These are phyloP conservation scores for Breynia disticha DNA, from an alignment of 441 rosid species.

Conservation along the genomic window DNA sequence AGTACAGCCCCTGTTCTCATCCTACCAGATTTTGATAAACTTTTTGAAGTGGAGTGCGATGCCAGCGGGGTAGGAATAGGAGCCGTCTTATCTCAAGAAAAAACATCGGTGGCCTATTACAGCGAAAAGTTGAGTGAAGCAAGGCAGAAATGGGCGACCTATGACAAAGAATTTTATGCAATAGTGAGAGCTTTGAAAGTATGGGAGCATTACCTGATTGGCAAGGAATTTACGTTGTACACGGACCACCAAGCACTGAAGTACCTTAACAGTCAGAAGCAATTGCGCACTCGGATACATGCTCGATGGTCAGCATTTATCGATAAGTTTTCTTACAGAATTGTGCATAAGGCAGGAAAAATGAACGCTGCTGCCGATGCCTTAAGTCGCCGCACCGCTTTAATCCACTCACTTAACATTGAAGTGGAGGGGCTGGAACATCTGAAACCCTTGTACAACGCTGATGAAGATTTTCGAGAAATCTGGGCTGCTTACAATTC, in stretches of 20 bases:
- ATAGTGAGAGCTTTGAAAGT: neutral
- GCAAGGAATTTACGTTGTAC: too few species aligned
- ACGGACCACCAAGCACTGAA: neutral
- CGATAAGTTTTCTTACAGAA: neutral
- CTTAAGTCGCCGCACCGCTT: neutral
- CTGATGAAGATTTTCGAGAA: neutral
- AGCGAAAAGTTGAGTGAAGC: slow-evolving; percentile 2
- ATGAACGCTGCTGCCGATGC: neutral
- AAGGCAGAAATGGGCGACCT: too few species aligned
- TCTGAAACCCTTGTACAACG: neutral
- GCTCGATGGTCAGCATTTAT: neutral
- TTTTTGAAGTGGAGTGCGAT: slow-evolving; percentile 1
- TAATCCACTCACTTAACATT: neutral
- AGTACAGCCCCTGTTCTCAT: neutral
- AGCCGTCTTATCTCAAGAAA: neutral
- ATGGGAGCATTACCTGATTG: too few species aligned
- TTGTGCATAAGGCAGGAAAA: neutral
- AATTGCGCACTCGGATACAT: neutral
- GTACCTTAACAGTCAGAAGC: neutral
- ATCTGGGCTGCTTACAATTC: neutral
- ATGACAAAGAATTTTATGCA: slow-evolving; percentile 5
- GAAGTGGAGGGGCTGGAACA: neutral
- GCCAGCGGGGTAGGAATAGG: neutral
- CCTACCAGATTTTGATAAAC: slow-evolving; percentile 2
- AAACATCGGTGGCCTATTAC: neutral